phyloP scores from a whole-genome alignment of 176 grass and related monocot genomes.

The Puya raimondii region DNA sequence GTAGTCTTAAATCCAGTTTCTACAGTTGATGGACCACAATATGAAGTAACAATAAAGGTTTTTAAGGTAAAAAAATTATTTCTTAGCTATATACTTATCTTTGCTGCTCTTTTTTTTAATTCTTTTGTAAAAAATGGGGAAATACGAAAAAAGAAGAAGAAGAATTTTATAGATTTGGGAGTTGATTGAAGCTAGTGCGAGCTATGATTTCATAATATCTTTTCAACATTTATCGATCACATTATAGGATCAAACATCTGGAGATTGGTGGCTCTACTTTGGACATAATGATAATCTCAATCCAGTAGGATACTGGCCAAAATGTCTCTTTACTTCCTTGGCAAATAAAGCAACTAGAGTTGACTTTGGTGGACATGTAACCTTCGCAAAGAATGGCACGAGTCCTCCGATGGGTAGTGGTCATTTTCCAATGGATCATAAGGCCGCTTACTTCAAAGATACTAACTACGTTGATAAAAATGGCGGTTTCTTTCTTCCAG shows the following conservation, averaged over 20 bases:
- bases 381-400: background rate
- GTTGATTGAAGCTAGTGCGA: too few relatives aligned
- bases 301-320: conserved; percentile 1
- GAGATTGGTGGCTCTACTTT: background rate
- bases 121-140: too few relatives aligned
- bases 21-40: background rate
- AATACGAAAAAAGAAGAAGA: too few relatives aligned
- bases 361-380: background rate
- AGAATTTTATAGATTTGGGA: too few relatives aligned
- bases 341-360: background rate
- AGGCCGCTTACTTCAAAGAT: background rate
- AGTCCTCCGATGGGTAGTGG: conserved; percentile 11
- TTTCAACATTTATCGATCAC: too few relatives aligned
- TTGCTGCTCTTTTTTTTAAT: background rate
- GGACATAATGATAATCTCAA: background rate
- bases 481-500: background rate
- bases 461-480: background rate
- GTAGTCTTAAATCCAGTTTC: background rate
- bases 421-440: background rate
- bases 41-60: background rate
- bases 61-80: background rate
- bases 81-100: background rate
- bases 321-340: background rate
- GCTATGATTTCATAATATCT: too few relatives aligned
- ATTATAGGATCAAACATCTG: background rate